These are phyloP conservation scores for Globisporangium takayamanum DNA, from an alignment of 352 stramenopile species.

Conservation along the genomic window DNA sequence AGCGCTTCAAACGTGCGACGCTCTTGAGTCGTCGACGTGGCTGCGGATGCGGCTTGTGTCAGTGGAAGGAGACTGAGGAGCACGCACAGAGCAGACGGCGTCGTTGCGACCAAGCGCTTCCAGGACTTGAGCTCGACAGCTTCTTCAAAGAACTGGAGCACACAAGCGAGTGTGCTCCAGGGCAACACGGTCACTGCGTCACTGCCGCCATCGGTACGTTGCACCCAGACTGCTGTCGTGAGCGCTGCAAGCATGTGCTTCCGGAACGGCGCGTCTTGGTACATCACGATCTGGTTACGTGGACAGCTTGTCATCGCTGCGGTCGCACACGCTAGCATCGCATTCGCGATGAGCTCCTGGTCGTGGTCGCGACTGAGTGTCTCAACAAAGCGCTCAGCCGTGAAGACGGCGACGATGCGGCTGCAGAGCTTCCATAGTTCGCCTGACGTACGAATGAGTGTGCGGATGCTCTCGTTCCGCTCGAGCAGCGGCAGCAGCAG, in stretches of 20 bases:
- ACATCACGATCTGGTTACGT: constrained; percentile 60
- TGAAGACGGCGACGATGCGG: constrained; percentile 22
- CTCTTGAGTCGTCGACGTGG: background rate
- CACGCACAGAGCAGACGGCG: constrained; percentile 10
- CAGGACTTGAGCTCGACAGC: constrained; percentile 51
- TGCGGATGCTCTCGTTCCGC: constrained; percentile 29
- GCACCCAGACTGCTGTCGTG: background rate
- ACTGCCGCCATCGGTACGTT: background rate
- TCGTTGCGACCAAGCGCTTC: constrained; percentile 29
- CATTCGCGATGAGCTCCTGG: constrained; percentile 19
- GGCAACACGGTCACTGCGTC: constrained; percentile 2
- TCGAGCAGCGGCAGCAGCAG: constrained; percentile 48
- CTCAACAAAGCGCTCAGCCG: background rate
- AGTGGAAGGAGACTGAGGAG: constrained; percentile 19
- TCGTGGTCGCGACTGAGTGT: background rate
- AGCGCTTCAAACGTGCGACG: background rate
- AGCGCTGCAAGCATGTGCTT: constrained; percentile 16
- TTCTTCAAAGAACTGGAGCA: constrained; percentile 40
- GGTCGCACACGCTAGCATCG: constrained; percentile 42
- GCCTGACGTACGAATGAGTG: constrained; percentile 50
- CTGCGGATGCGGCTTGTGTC: constrained; percentile 4
- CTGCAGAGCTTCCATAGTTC: constrained; percentile 40
- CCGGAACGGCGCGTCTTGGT: constrained; percentile 28
- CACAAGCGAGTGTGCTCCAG: constrained; percentile 17
- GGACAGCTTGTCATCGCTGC: constrained; percentile 27